A percentile compares a stretch with the other conserved stretches of the same genome.
Conservation (phyloP, 148 eudicot species). For the Dianthus caryophyllus region DNA sequence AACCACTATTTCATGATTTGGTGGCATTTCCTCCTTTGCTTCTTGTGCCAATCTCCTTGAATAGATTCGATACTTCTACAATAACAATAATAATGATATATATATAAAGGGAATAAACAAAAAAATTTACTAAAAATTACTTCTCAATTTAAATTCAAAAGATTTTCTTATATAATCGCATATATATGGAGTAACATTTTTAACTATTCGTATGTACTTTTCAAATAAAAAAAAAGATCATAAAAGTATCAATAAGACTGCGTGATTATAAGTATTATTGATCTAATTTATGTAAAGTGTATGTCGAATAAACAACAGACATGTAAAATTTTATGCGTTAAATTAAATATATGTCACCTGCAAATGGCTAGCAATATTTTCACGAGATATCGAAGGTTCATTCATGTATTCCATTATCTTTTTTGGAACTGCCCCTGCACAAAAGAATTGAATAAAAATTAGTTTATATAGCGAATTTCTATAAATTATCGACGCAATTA, state of each 20-base stretch:
- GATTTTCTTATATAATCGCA: too few species aligned
- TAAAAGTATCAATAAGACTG: too few species aligned
- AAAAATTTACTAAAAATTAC: too few species aligned
- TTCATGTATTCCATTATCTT: constrained; percentile 26
- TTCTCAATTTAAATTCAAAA: too few species aligned
- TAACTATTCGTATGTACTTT: too few species aligned
- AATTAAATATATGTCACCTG: constrained; percentile 15
- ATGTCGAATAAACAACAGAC: not conserved
- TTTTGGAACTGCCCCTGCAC: constrained; percentile 24
- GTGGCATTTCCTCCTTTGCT: not conserved
- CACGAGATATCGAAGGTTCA: constrained; percentile 10
- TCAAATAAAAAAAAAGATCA: too few species aligned
- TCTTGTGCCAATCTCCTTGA: not conserved
- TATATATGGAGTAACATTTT: too few species aligned
- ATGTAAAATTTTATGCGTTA: too few species aligned
- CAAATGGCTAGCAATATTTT: constrained; percentile 26
- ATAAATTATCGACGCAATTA: too few species aligned
- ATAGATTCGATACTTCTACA: constrained; percentile 21
- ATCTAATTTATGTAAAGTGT: not conserved
- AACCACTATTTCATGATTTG: not conserved
- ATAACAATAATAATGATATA: not conserved
- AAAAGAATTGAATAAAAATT: not conserved
- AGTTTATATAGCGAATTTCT: not conserved
- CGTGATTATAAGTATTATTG: too few species aligned
- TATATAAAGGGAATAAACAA: too few species aligned